phyloP scores from a whole-genome alignment of 768 basidiomycete species.

The Pleurotus salmoneostramineus region DNA sequence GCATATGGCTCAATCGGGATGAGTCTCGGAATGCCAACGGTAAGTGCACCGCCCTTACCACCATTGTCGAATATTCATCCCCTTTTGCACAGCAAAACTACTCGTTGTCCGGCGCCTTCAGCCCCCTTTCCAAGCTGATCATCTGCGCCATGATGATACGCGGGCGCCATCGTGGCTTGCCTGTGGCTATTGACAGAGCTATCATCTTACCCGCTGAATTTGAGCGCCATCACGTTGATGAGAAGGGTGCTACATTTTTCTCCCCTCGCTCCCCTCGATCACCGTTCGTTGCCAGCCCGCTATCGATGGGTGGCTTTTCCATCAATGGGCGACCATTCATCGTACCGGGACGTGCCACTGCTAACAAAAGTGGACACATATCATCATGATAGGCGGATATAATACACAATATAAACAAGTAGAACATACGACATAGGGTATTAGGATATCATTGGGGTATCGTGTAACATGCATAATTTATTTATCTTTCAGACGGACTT shows the following conservation, averaged over 20 bases:
- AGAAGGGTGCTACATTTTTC: neutral
- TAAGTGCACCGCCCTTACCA: neutral
- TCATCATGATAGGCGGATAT: neutral
- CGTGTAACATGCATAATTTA: no score
- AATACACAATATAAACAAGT: neutral
- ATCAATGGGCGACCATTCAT: neutral
- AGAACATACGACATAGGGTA: no score
- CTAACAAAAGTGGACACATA: neutral
- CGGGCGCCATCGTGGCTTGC: constrained; percentile 85
- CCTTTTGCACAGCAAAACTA: neutral
- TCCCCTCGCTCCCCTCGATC: neutral
- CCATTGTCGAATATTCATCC: neutral
- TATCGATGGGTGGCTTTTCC: constrained; percentile 1
- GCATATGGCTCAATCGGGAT: constrained; percentile 5
- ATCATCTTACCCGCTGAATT: constrained; percentile 76
- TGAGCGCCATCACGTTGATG: constrained; percentile 13
- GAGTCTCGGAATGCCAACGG: constrained; percentile 7
- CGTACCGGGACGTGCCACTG: neutral
- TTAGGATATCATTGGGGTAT: no score
- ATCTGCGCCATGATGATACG: constrained; percentile 31
- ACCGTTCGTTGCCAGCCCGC: constrained; percentile 1
- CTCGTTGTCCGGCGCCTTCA: constrained; percentile 5
- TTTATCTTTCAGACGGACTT: neutral
- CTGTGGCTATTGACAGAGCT: constrained; percentile 88
- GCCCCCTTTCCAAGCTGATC: constrained; percentile 4